phyloP scores from a whole-genome alignment of 1,284 basidiomycete genomes.

The Pseudozyma pruni region DNA sequence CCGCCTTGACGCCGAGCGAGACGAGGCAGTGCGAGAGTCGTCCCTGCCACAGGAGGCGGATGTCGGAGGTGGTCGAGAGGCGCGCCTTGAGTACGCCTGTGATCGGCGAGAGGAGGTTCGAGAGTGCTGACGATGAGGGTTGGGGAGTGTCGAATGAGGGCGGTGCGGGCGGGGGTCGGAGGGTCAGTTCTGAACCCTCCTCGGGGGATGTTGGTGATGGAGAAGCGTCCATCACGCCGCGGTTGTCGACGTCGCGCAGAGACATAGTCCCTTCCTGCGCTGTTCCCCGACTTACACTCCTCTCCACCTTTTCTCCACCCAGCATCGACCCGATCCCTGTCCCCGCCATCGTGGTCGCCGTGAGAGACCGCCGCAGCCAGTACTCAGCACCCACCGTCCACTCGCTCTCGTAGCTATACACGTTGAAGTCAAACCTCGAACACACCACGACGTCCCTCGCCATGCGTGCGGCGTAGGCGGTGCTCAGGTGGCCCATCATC shows the following conservation, averaged over 20 bases:
- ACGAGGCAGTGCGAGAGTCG: constrained; percentile 88
- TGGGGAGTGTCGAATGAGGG: not conserved
- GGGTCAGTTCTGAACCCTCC: too few species aligned
- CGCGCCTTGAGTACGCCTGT: constrained; percentile 88
- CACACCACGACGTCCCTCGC: constrained; percentile 86
- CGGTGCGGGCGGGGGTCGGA: not conserved
- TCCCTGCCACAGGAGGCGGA: constrained; percentile 93
- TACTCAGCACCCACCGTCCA: constrained; percentile 78
- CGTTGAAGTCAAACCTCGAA: constrained; percentile 94
- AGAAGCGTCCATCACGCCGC: too few species aligned
- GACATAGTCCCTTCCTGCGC: too few species aligned
- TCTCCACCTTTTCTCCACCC: not conserved
- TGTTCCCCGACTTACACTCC: not conserved
- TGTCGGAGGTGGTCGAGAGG: constrained; percentile 78
- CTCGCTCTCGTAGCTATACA: constrained; percentile 95
- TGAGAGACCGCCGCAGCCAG: constrained; percentile 43
- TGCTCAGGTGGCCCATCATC: constrained; percentile 91
- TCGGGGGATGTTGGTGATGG: too few species aligned
- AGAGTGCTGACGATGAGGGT: not conserved
- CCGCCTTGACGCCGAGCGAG: constrained; percentile 86
- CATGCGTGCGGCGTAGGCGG: constrained; percentile 88
- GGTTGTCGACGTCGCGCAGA: too few species aligned
- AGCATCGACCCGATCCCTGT: not conserved
- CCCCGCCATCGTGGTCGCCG: not conserved
- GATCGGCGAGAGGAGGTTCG: constrained; percentile 69